Percentiles rank a stretch among this genome's conserved stretches.
Conservation (phyloP, 352 stramenopile genomes). For the Pythium volutum region DNA sequence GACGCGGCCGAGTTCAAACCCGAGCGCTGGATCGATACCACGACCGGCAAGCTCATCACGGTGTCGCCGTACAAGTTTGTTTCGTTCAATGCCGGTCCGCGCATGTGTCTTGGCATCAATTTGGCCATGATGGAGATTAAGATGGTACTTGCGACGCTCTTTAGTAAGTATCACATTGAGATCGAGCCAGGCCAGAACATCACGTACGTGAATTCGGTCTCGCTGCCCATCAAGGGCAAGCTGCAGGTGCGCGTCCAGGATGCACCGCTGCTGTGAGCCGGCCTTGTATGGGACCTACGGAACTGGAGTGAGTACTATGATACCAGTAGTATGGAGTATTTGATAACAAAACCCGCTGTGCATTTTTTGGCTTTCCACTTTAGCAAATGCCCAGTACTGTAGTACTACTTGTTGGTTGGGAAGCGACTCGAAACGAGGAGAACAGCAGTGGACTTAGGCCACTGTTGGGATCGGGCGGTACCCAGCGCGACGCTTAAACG, state of each 20-base stretch:
- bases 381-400: not conserved
- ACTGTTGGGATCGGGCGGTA: conserved; percentile 10
- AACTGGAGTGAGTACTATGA: not conserved
- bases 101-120: conserved; percentile 48
- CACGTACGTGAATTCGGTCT: conserved; percentile 27
- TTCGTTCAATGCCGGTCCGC: conserved; percentile 52
- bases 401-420: no score
- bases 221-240: conserved; percentile 19
- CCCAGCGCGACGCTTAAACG: conserved; percentile 11
- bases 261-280: not conserved
- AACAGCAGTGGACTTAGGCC: not conserved
- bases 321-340: not conserved
- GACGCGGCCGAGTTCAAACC: no score
- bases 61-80: conserved; percentile 62
- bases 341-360: not conserved
- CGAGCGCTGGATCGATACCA: conserved; percentile 30
- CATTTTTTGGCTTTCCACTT: not conserved
- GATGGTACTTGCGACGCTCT: conserved; percentile 44
- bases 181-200: conserved; percentile 17
- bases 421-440: not conserved
- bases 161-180: conserved; percentile 41
- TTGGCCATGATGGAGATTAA: conserved; percentile 83
- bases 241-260: not conserved
- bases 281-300: not conserved
- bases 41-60: conserved; percentile 16